These are phyloP conservation scores for Pythium folliculosum DNA, from an alignment of 352 stramenopile species.

Conservation along the genomic window DNA sequence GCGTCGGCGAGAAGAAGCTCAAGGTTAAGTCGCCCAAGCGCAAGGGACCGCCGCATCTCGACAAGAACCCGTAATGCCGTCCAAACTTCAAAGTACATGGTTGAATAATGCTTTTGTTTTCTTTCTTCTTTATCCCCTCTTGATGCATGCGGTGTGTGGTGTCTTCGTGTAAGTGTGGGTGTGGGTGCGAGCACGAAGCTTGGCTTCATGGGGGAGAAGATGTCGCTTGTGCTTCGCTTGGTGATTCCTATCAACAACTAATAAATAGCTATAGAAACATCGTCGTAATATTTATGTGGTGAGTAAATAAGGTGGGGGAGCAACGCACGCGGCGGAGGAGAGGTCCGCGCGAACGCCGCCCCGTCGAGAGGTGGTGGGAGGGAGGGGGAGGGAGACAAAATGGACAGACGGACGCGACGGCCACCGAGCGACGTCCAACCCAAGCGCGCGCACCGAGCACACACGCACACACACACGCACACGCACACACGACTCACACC, in stretches of 20 bases:
- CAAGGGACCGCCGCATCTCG: conserved; percentile 52
- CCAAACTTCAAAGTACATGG: neutral
- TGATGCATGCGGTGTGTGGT: conserved; percentile 3
- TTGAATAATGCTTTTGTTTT: conserved; percentile 13
- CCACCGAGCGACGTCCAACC: conserved; percentile 1
- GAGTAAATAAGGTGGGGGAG: conserved; percentile 77
- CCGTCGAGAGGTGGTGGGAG: conserved; percentile 2
- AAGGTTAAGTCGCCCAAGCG: conserved; percentile 69
- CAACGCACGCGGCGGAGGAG: conserved; percentile 20
- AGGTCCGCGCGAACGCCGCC: neutral
- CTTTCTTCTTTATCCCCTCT: neutral
- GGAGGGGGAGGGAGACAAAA: conserved; percentile 26
- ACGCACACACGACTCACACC: conserved; percentile 19
- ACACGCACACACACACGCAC: conserved; percentile 8
- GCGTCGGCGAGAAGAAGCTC: conserved; percentile 66
- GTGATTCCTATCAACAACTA: conserved; percentile 31
- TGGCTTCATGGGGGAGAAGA: neutral
- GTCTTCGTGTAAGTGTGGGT: conserved; percentile 1
- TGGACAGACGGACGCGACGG: conserved; percentile 22
- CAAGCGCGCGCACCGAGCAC: neutral
- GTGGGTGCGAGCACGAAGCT: neutral
- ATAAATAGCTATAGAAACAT: conserved; percentile 42
- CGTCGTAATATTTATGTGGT: conserved; percentile 81
- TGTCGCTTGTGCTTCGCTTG: conserved; percentile 11
- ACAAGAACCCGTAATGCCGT: conserved; percentile 24